Percentiles rank a stretch among this genome's conserved stretches.
These are phyloP conservation scores for Podaxis sp. DNA, from an alignment of 768 basidiomycete genomes.

Conservation along the genomic window DNA sequence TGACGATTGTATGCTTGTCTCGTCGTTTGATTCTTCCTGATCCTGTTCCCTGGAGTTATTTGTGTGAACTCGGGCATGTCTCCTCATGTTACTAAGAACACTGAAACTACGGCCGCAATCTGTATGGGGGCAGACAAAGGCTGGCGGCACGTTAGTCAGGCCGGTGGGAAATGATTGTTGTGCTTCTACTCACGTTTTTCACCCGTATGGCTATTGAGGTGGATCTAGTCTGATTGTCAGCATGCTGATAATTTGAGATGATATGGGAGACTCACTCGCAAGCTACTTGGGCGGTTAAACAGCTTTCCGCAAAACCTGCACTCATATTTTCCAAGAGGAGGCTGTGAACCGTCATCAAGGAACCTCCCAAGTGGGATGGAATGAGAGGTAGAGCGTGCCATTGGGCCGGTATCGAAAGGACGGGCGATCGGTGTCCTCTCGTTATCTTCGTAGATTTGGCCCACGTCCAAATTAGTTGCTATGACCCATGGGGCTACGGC, in stretches of 20 bases:
- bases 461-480: slow-evolving; percentile 25
- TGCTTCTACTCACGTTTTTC: slow-evolving; percentile 66
- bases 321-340: slow-evolving; percentile 58
- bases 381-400: slow-evolving; percentile 9
- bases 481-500: slow-evolving; percentile 25
- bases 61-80: slow-evolving; percentile 75
- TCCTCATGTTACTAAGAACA: slow-evolving; percentile 87
- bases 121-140: slow-evolving; percentile 72
- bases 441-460: slow-evolving; percentile 29
- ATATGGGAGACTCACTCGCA: slow-evolving; percentile 52
- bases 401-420: slow-evolving; percentile 9
- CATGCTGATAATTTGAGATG: slow-evolving; percentile 6
- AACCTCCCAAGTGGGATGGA: slow-evolving; percentile 9
- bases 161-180: slow-evolving; percentile 8
- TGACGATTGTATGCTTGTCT: slow-evolving; percentile 35
- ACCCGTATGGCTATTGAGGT: slow-evolving; percentile 82
- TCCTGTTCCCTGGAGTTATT: slow-evolving; percentile 33
- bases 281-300: slow-evolving; percentile 80
- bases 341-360: slow-evolving; percentile 8
- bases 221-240: slow-evolving; percentile 51
- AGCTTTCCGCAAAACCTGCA: slow-evolving; percentile 79
- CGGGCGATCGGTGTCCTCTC: slow-evolving; percentile 36
- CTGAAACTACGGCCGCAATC: slow-evolving; percentile 82
- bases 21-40: slow-evolving; percentile 44
- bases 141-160: slow-evolving; percentile 33